A percentile compares a stretch with the other conserved stretches of the same genome.
phyloP scores from a whole-genome alignment of 2,329 filamentous ascomycete species.

The Aspergillus costaricaensis region DNA sequence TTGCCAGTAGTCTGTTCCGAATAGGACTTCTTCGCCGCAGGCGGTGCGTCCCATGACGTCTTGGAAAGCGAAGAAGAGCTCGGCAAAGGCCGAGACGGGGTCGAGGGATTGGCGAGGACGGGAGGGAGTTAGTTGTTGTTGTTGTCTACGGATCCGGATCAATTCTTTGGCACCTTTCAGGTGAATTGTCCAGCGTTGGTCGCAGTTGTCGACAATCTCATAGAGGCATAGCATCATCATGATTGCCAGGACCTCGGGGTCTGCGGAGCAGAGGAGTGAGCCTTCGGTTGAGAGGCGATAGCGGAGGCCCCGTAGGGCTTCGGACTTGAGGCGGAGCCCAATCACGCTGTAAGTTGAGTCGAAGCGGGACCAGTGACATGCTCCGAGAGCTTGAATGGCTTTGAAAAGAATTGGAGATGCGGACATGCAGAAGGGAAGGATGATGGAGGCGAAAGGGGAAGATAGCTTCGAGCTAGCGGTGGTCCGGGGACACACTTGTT shows the following conservation, averaged over 20 bases:
- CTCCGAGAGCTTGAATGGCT: constrained; percentile 42
- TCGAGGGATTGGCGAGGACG: constrained; percentile 18
- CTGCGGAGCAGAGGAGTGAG: constrained; percentile 27
- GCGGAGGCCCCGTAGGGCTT: constrained; percentile 40
- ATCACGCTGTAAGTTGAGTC: constrained; percentile 34
- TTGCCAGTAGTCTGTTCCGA: constrained; percentile 52
- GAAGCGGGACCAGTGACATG: constrained; percentile 40
- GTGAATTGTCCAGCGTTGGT: constrained; percentile 52
- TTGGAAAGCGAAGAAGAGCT: constrained; percentile 55
- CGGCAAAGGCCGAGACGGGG: constrained; percentile 41
- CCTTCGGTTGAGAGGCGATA: constrained; percentile 34
- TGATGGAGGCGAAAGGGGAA: constrained; percentile 44
- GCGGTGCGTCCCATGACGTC: constrained; percentile 55
- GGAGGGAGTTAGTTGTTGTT: constrained; percentile 6
- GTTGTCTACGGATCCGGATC: constrained; percentile 43
- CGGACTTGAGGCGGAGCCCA: constrained; percentile 41
- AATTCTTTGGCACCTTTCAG: constrained; percentile 51
- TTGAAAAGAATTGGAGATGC: constrained; percentile 42
- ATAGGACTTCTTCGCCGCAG: constrained; percentile 50
- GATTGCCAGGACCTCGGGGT: constrained; percentile 43
- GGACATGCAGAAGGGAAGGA: constrained; percentile 42
- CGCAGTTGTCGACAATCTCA: constrained; percentile 49
- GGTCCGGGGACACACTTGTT: constrained; percentile 44
- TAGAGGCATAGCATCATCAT: constrained; percentile 52
- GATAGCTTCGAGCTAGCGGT: constrained; percentile 37